A percentile compares a stretch with the other conserved stretches of the same genome.
phyloP scores from a whole-genome alignment of 2,329 filamentous ascomycete genomes.

The Claviceps capensis region DNA sequence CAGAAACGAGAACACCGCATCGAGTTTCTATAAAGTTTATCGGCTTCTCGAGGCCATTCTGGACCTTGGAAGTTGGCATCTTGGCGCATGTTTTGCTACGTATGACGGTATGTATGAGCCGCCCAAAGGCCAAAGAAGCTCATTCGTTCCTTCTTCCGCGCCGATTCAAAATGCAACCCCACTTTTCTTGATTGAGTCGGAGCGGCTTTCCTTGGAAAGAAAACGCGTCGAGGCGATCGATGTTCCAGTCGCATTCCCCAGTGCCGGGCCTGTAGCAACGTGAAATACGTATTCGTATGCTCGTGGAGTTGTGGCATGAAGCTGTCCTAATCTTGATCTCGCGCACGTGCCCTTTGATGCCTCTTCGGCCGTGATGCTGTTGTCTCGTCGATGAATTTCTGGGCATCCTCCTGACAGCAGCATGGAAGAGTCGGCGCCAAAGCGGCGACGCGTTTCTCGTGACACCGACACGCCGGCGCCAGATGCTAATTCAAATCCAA shows the following conservation, averaged over 20 bases:
- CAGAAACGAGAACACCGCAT: too few relatives aligned
- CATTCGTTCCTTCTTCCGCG: too few relatives aligned
- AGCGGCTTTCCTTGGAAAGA: background rate
- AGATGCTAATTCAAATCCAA: background rate
- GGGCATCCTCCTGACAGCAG: background rate
- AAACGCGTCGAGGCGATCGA: background rate
- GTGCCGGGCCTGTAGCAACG: background rate
- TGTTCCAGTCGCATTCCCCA: background rate
- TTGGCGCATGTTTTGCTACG: too few relatives aligned
- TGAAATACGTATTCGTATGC: background rate
- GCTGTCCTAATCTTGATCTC: background rate
- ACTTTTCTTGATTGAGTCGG: background rate
- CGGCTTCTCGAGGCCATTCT: too few relatives aligned
- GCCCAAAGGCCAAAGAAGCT: too few relatives aligned
- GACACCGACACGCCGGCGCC: background rate
- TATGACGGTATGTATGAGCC: too few relatives aligned
- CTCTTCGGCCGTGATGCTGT: constrained; percentile 1
- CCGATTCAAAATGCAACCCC: too few relatives aligned
- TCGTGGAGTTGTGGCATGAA: background rate
- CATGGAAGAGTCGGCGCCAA: constrained; percentile 44
- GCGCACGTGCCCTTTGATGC: background rate
- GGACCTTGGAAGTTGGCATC: too few relatives aligned
- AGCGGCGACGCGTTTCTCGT: constrained; percentile 21
- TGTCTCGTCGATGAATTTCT: background rate
- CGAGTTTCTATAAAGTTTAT: too few relatives aligned